Conservation (phyloP, 805 yeast genomes). For the Torulaspora microellipsoides region DNA sequence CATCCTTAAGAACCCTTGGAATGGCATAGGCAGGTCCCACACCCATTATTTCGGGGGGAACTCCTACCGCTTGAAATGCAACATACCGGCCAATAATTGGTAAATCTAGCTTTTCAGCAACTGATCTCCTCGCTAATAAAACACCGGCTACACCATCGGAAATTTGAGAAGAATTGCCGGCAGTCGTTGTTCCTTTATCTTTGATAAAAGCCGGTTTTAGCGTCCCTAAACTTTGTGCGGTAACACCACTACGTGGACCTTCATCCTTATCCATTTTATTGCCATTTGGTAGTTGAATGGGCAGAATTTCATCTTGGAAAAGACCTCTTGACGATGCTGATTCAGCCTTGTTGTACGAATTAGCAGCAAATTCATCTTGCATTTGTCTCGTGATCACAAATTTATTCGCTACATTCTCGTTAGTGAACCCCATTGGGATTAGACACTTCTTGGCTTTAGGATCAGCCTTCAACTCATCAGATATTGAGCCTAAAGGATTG, state of each 20-base stretch:
- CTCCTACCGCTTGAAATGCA: slow-evolving; percentile 79
- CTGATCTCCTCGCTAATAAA: slow-evolving; percentile 74
- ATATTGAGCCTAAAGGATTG: slow-evolving; percentile 58
- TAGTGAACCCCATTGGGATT: slow-evolving; percentile 95
- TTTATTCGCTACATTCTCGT: slow-evolving; percentile 78
- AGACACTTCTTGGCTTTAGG: slow-evolving; percentile 64
- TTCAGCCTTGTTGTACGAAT: slow-evolving; percentile 80
- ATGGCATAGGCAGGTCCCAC: slow-evolving; percentile 96
- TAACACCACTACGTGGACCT: slow-evolving; percentile 86
- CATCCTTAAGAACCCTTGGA: slow-evolving; percentile 68
- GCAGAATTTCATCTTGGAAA: slow-evolving; percentile 88
- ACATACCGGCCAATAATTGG: slow-evolving; percentile 77
- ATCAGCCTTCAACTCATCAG: slow-evolving; percentile 43
- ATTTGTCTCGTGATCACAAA: slow-evolving; percentile 59
- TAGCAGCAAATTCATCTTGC: slow-evolving; percentile 89
- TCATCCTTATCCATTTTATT: slow-evolving; percentile 62
- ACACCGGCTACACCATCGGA: slow-evolving; percentile 96
- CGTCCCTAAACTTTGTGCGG: slow-evolving; percentile 67
- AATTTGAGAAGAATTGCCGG: slow-evolving; percentile 95
- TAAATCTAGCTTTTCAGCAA: slow-evolving; percentile 69
- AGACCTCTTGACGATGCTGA: slow-evolving; percentile 62
- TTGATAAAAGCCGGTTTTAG: slow-evolving; percentile 82
- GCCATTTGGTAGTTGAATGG: slow-evolving; percentile 55
- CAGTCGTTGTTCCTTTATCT: slow-evolving; percentile 77
- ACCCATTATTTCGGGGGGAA: slow-evolving; percentile 97